phyloP scores from a whole-genome alignment of 2,329 filamentous ascomycete species.

The Hypoxylon sp. region DNA sequence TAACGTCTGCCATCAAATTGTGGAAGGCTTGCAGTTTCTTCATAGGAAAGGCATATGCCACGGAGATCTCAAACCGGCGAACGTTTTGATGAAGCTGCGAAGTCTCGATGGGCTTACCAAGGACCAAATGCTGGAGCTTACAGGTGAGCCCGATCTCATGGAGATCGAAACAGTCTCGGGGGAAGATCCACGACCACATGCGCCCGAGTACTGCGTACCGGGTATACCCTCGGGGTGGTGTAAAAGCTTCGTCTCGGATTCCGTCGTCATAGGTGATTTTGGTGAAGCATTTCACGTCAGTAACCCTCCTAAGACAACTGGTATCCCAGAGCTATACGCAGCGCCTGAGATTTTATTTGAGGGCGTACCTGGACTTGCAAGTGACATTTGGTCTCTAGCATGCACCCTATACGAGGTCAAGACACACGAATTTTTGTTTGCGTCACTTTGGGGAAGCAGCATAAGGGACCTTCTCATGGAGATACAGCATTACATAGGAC shows the following conservation, averaged over 20 bases:
- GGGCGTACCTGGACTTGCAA: background rate
- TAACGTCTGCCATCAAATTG: background rate
- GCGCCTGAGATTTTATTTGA: background rate
- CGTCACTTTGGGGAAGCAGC: background rate
- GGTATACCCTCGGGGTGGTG: background rate
- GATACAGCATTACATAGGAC: background rate
- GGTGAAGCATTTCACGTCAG: background rate
- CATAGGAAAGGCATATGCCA: background rate
- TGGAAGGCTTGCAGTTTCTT: background rate
- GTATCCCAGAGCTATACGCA: background rate
- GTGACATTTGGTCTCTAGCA: background rate
- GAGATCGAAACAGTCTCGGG: background rate
- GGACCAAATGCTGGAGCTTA: background rate
- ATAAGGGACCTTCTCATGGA: background rate
- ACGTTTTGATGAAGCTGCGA: background rate
- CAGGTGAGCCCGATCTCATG: background rate
- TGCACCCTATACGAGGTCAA: background rate
- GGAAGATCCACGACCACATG: constrained; percentile 1
- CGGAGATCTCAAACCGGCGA: background rate
- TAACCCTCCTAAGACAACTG: background rate
- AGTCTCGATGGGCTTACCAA: constrained; percentile 1
- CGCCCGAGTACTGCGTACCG: background rate
- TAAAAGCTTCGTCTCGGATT: background rate
- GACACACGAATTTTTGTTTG: background rate
- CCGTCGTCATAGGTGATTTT: background rate